phyloP scores from a whole-genome alignment of 345 rosid species.

The Citrus australasica region DNA sequence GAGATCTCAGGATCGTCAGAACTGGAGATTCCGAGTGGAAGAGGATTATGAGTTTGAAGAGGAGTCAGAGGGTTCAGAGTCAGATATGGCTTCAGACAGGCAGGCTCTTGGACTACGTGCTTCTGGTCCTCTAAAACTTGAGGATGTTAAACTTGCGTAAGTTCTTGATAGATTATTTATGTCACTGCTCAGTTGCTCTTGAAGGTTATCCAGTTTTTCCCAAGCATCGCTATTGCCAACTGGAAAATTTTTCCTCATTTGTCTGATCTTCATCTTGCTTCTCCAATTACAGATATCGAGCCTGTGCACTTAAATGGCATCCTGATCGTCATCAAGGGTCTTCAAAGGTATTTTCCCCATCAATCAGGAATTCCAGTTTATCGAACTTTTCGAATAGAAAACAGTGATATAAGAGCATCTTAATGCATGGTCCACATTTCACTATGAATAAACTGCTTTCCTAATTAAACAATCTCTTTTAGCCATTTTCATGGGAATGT shows the following conservation, averaged over 20 bases:
- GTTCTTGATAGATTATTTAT: constrained; percentile 19
- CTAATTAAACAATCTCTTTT: neutral
- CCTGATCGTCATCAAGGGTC: constrained; percentile 88
- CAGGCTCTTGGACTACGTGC: constrained; percentile 71
- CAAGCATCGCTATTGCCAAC: neutral
- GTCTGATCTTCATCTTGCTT: neutral
- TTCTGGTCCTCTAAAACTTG: constrained; percentile 70
- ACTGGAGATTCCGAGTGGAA: constrained; percentile 40
- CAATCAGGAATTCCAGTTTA: neutral
- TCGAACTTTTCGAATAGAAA: too few species aligned
- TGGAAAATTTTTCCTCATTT: neutral
- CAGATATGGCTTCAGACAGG: constrained; percentile 59
- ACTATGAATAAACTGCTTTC: neutral
- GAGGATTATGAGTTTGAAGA: constrained; percentile 57
- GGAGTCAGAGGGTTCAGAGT: constrained; percentile 42
- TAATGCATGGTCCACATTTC: neutral
- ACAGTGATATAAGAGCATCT: neutral
- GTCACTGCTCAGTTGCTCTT: neutral
- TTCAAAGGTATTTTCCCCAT: constrained; percentile 53
- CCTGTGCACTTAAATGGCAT: constrained; percentile 90
- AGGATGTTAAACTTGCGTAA: constrained; percentile 86
- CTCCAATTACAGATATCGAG: constrained; percentile 54
- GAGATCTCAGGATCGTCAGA: constrained; percentile 37
- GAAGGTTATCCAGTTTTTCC: neutral
- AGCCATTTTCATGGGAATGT: neutral